Evolutionary conservation across 805 yeast genomes (phyloP), one percentile per base, ranked within the genome.

Genomic region (Lipomyces kockii): DNA sequence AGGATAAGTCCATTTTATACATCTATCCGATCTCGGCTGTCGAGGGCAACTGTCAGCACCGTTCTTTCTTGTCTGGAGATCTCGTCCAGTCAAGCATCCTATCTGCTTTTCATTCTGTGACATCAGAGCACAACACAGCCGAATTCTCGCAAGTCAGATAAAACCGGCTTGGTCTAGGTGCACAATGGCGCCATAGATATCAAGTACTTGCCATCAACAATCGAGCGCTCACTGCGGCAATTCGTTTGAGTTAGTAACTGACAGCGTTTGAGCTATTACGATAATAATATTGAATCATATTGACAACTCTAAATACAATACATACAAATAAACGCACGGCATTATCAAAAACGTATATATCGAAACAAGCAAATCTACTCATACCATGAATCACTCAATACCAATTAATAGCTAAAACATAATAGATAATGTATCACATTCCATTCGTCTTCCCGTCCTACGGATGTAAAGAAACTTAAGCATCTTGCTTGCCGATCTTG

Each of bases 401-500:
- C 49, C 49, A n/a, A 43, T 5, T 11, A 37, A 37, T 14, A 14
- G 12, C 39, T 37, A 37, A 35, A 11, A 29, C 5, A 5, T 12
- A 37, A 43, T 8, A 43, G 49, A 43, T 43, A n/a, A 6, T 17
- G 22, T 43, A 43, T 37, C 17, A 37, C 17, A 3, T 37, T 37
- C 17, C 43, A 37, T 43, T n/a, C 49, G 8, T 7, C 49, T 17
- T 17, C 49, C 20, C 22, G 49, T 43, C n/a, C 17, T 37, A 37
- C 43, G 17, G 3, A 0, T 37, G 43, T 8, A 43, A 17, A 43
- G 22, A 14, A 6, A n/a, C 3, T 17, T 43, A 43, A n/a, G 22
- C 55, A 17, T 63, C 62, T 52, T 39, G 61, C 72, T 80, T 82
- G 62, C 78, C 84, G 71, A 90, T 82, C 76, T 83, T 83, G 73